Base-by-base conservation (phyloP, 805 yeast species). In the Saccharomycopsis guyanensis region DNA sequence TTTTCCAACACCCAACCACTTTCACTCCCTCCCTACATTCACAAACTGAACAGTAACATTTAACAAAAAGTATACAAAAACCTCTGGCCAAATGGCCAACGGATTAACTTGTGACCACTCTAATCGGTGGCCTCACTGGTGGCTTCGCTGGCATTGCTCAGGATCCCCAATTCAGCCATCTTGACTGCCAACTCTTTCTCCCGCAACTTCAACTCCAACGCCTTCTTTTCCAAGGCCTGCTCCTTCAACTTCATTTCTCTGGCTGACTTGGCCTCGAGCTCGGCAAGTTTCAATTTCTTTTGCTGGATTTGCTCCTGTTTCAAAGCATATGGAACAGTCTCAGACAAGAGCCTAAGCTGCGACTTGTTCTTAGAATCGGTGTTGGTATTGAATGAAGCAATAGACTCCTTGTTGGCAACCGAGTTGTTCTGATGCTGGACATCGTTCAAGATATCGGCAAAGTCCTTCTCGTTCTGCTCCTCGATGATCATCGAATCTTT, bases 321-420 rank as follows among this genome's bases (percentile, higher is more conserved):
- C 52, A 85, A 66, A 29, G 83, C 82, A 55, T 85, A 85, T n/a
- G 94, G 94, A 20, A 85, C 86, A 1, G 93, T 85, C 58, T 83
- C 91, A 37, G 88, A 80, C 46, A 85, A 78, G 58, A 80, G 84
- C 59, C 94, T 71, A 53, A 85, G 66, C 62, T 82, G 85, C 53
- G 71, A 73, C 73, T 36, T 36, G 37, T 47, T 49, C 59, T 57
- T 42, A 27, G 47, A 20, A 56, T 49, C 49, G 12, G 43, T 37
- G 10, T 6, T 25, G 1, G 52, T 41, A 20, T 34, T 36, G 12
- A 20, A 13, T 3, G 50, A 45, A 2, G 48, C 23, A 7, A 27
- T 12, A 19, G 42, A 31, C 3, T 31, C 38, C 13, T 43, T 42
- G 6, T 38, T 24, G 13, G 33, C 16, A 10, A 23, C 18, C 8